phyloP scores from a whole-genome alignment of 495 filamentous ascomycete genomes.

The Trichocladium antarcticum region DNA sequence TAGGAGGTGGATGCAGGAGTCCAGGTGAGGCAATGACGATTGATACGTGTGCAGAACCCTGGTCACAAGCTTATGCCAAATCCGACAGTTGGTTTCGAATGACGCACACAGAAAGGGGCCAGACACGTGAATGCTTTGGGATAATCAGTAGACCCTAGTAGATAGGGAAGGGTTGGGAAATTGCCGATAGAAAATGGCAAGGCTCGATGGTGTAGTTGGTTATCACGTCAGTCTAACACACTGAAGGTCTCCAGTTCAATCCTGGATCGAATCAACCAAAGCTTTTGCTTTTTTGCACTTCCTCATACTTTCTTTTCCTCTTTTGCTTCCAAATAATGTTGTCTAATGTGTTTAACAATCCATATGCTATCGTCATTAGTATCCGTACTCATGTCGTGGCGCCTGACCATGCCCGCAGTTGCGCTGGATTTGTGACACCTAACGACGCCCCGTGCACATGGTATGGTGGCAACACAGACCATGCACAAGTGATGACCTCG shows the following conservation, averaged over 20 bases:
- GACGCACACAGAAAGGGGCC: conserved; percentile 5
- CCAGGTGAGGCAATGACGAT: conserved; percentile 20
- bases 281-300: background rate
- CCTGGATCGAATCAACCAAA: conserved; percentile 19
- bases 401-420: too few species aligned
- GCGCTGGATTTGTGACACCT: too few species aligned
- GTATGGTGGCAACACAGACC: too few species aligned
- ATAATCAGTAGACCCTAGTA: too few species aligned
- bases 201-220: conserved; percentile 28
- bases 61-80: conserved; percentile 16
- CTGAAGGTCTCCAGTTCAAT: conserved; percentile 23
- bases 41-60: conserved; percentile 27
- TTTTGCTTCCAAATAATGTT: too few species aligned
- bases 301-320: background rate
- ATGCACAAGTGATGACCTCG: too few species aligned
- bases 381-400: too few species aligned
- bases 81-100: conserved; percentile 3
- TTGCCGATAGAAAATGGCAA: too few species aligned
- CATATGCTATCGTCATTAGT: too few species aligned
- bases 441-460: too few species aligned
- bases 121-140: conserved; percentile 15
- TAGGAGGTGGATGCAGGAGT: conserved; percentile 8
- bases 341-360: too few species aligned
- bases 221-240: conserved; percentile 24
- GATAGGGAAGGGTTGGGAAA: too few species aligned